Percentiles rank a stretch among this genome's conserved stretches.
Conservation (phyloP, 768 basidiomycete species). For the Clitopilus passeckerianus region DNA sequence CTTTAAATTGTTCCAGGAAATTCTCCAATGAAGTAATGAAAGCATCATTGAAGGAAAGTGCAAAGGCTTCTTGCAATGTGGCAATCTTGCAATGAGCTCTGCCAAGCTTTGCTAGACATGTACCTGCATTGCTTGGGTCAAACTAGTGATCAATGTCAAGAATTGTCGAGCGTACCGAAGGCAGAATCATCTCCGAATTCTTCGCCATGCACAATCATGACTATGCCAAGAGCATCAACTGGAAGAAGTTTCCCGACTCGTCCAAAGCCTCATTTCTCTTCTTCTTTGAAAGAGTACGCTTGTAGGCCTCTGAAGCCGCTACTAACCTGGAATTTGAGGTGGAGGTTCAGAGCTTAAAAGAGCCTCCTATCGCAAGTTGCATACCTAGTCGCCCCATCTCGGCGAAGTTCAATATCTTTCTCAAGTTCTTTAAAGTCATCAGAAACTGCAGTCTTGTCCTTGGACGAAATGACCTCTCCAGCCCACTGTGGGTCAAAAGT, state of each 20-base stretch:
- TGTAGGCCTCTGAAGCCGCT: constrained; percentile 66
- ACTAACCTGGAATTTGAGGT: constrained; percentile 46
- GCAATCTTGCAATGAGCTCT: constrained; percentile 85
- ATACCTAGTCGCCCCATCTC: constrained; percentile 68
- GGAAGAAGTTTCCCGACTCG: constrained; percentile 66
- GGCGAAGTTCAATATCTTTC: constrained; percentile 76
- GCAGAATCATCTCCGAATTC: constrained; percentile 74
- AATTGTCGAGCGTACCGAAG: constrained; percentile 43
- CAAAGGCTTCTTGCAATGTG: constrained; percentile 78
- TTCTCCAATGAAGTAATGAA: constrained; percentile 64
- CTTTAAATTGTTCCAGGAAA: constrained; percentile 73
- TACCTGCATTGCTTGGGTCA: constrained; percentile 36
- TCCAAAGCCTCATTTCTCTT: constrained; percentile 60
- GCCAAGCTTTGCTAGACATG: constrained; percentile 70
- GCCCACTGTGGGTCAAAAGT: constrained; percentile 61
- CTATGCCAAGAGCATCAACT: constrained; percentile 75
- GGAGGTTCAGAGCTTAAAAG: neutral
- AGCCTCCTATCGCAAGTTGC: constrained; percentile 17
- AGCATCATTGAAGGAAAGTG: constrained; percentile 65
- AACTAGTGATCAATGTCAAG: neutral
- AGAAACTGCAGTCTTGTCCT: constrained; percentile 73
- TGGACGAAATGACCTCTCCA: constrained; percentile 81
- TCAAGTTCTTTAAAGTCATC: constrained; percentile 82
- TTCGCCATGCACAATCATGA: constrained; percentile 84
- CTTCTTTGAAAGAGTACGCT: constrained; percentile 69